A percentile compares a stretch with the other conserved stretches of the same genome.
Conservation (phyloP, 225 moss, liverwort and hornwort species). For the Neckera pumila region DNA sequence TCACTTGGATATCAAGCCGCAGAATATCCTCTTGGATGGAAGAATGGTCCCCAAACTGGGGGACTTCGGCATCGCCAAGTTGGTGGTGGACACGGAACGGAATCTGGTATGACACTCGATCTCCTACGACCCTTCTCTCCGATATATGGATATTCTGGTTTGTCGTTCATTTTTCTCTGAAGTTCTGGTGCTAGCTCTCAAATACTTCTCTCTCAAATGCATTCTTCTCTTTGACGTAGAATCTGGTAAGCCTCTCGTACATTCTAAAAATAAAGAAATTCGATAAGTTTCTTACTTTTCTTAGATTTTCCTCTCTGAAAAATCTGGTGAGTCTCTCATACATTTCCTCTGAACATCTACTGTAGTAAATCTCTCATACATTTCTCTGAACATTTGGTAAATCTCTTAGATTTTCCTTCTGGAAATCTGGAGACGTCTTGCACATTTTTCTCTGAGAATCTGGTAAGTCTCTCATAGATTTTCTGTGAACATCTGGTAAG, state of each 20-base stretch:
- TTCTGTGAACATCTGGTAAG: neutral
- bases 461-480: neutral
- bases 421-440: neutral
- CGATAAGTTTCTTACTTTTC: neutral
- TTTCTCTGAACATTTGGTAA: neutral
- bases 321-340: neutral
- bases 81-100: neutral
- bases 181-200: neutral
- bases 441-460: neutral
- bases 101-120: neutral
- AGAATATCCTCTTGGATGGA: constrained; percentile 20
- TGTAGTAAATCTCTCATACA: neutral
- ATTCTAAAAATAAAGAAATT: neutral
- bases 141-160: neutral
- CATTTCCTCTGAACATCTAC: neutral
- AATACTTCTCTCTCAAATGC: neutral
- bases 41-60: constrained; percentile 6
- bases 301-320: neutral
- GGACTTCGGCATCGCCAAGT: constrained; percentile 27
- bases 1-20: constrained; percentile 31
- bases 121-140: neutral
- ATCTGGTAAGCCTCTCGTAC: neutral
- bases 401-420: neutral
- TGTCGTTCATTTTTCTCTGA: neutral
- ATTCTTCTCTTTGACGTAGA: neutral